Conservation (phyloP, 345 rosid genomes). For the Hibiscus syriacus region DNA sequence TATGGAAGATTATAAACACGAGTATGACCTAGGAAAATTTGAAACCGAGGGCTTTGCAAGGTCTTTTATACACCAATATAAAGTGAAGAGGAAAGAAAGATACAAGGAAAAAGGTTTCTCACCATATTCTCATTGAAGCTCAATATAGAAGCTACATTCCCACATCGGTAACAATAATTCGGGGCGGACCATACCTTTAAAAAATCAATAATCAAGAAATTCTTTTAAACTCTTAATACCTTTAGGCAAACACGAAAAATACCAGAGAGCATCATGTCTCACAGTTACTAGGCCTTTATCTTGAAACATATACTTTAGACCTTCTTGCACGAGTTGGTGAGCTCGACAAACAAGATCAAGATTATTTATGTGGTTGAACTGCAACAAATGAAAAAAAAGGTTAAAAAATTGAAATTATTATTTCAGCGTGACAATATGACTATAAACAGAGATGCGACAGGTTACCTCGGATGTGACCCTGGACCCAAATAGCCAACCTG, state of each 20-base stretch:
- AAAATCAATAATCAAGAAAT: slow-evolving; percentile 18
- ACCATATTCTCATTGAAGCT: slow-evolving; percentile 98
- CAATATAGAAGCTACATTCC: slow-evolving; percentile 98
- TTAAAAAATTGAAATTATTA: background rate
- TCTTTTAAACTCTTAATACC: slow-evolving; percentile 12
- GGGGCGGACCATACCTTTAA: slow-evolving; percentile 99
- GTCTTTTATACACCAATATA: background rate
- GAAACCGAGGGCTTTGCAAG: background rate
- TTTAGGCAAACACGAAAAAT: background rate
- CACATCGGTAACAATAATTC: slow-evolving; percentile 98
- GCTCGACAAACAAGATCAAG: slow-evolving; percentile 3
- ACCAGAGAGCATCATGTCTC: background rate
- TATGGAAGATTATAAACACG: background rate
- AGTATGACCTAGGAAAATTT: background rate
- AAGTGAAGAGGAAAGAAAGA: background rate
- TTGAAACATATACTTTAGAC: slow-evolving; percentile 1
- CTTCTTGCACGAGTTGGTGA: slow-evolving; percentile 3
- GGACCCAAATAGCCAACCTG: slow-evolving; percentile 99
- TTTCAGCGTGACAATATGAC: background rate
- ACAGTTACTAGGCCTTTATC: slow-evolving; percentile 1
- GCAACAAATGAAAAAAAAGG: background rate
- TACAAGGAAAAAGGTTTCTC: background rate
- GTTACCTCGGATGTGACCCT: slow-evolving; percentile 96
- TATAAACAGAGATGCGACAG: background rate
- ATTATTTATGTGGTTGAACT: slow-evolving; percentile 2